Conservation (phyloP, 2,329 filamentous ascomycete species). For the Xylaria multiplex region DNA sequence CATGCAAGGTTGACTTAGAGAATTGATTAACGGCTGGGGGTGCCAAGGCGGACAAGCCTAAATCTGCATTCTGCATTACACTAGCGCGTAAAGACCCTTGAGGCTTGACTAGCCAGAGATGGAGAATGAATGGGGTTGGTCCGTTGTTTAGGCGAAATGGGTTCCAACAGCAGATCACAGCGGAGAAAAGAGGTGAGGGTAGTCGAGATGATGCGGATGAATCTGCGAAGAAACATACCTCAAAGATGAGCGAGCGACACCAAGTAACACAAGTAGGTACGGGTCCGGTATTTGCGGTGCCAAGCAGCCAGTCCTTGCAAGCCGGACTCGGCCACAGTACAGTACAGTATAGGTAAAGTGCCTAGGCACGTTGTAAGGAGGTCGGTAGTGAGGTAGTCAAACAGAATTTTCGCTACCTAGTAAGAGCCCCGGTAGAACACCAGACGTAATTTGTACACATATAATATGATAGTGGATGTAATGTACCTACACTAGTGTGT, state of each 20-base stretch:
- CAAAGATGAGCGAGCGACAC: conserved; percentile 13
- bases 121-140: conserved; percentile 29
- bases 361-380: conserved; percentile 3
- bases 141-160: conserved; percentile 14
- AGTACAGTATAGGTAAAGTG: conserved; percentile 3
- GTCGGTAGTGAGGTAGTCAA: background rate
- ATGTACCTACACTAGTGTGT: no score
- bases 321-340: background rate
- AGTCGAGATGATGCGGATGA: background rate
- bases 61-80: conserved; percentile 26
- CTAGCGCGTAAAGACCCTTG: conserved; percentile 26
- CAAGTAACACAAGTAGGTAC: background rate
- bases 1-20: conserved; percentile 34
- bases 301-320: background rate
- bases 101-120: conserved; percentile 33
- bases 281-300: background rate
- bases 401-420: conserved; percentile 15
- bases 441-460: background rate
- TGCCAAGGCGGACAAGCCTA: conserved; percentile 37
- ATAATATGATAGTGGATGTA: background rate
- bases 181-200: conserved; percentile 4
- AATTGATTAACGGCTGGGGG: conserved; percentile 37
- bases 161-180: conserved; percentile 9
- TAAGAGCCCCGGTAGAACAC: background rate
- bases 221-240: conserved; percentile 17